Base-by-base conservation (phyloP, 345 rosid genomes). In the Toxicodendron radicans region DNA sequence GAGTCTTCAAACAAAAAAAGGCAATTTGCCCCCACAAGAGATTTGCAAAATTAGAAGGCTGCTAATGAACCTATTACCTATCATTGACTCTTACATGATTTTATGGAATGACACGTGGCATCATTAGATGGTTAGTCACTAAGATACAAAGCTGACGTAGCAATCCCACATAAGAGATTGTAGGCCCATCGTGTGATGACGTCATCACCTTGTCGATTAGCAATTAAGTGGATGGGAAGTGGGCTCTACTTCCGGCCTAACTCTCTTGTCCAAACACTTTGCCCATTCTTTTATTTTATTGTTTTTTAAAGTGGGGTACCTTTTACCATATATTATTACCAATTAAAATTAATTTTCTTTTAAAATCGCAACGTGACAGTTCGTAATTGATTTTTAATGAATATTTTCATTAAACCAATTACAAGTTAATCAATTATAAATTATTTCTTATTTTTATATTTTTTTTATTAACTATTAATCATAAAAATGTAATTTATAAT, bases 181-280 rank as follows among this genome's bases (percentile, higher is more conserved):
- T 2, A 24, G 35, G 7, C 38, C 38, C 73, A 38, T 23, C 2
- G 16, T 24, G 52, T 58, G 56, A 3, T 70, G 73, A 70, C 27
- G 56, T 57, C 41, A 12, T 23, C 20, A 20, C 58, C 49, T 60
- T 3, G 63, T 69, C 73, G 4, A 69, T 3, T 23, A 54, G 35
- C 49, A 35, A 24, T 27, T 18, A 38, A 57, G 63, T 23, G 60
- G 72, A 3, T 13, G 41, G 10, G 9, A 16, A 1, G 2, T 23
- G 73, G 64, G 73, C 54, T 57, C 64, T 53, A 23, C 64, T 41
- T 2, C 23, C 17, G 45, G 73, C 73, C 73, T 70, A 70, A 70
- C 73, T 70, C 54, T 20, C 8, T 21, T 27, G 1, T 3, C 46
- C 72, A 0, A 1, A 38, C 43, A 6, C 43, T 5, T 38, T 7